Conservation (phyloP, 2,329 filamentous ascomycete genomes). For the Thermomyces lanuginosus region DNA sequence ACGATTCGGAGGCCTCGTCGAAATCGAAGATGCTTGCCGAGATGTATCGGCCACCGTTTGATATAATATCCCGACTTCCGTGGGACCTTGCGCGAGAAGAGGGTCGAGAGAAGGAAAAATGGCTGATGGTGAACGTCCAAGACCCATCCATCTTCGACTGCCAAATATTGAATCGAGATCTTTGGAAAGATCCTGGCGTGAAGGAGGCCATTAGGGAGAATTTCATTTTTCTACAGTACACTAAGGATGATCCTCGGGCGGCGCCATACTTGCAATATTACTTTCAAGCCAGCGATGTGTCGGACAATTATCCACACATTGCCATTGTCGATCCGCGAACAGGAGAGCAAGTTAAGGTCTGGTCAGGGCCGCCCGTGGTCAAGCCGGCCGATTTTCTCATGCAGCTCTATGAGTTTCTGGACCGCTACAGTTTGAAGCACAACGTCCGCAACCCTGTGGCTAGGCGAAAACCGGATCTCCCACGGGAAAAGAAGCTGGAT, state of each 20-base stretch:
- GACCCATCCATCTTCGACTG: conserved; percentile 89
- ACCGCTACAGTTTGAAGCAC: conserved; percentile 77
- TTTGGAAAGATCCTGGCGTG: conserved; percentile 80
- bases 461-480: conserved; percentile 50
- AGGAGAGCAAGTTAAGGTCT: conserved; percentile 91
- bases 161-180: conserved; percentile 80
- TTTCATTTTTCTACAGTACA: conserved; percentile 91
- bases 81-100: conserved; percentile 74
- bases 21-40: conserved; percentile 72
- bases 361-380: conserved; percentile 72
- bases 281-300: conserved; percentile 60
- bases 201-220: conserved; percentile 71
- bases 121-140: conserved; percentile 91
- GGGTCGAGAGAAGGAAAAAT: conserved; percentile 78
- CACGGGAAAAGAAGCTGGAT: conserved; percentile 53
- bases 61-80: conserved; percentile 62
- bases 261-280: conserved; percentile 81
- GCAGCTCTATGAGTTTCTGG: conserved; percentile 89
- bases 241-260: conserved; percentile 65
- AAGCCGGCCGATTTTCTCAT: conserved; percentile 67
- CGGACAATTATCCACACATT: conserved; percentile 89
- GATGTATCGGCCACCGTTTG: conserved; percentile 81
- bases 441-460: conserved; percentile 89
- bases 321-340: conserved; percentile 91
- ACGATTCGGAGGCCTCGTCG: conserved; percentile 46